phyloP scores from a whole-genome alignment of 2,329 filamentous ascomycete genomes.

The Penicillium sp. region DNA sequence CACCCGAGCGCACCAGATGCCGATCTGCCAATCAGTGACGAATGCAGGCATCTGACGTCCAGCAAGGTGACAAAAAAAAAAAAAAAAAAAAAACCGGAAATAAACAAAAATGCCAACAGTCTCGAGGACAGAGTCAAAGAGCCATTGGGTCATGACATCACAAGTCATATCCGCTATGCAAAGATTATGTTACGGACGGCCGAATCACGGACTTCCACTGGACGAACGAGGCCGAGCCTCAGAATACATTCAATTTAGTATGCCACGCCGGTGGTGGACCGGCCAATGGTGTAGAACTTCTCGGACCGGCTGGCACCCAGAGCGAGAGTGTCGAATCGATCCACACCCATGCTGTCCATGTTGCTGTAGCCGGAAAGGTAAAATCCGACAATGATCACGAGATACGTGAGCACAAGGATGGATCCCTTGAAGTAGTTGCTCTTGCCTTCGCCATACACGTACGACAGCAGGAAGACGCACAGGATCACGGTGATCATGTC shows the following conservation, averaged over 20 bases:
- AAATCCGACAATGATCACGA: constrained; percentile 89
- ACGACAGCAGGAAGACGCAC: constrained; percentile 92
- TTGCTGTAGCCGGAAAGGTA: constrained; percentile 72
- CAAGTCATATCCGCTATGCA: constrained; percentile 9
- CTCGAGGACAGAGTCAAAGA: not conserved
- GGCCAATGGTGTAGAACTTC: constrained; percentile 45
- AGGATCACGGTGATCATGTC: constrained; percentile 97
- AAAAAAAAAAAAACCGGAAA: not conserved
- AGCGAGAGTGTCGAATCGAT: constrained; percentile 49
- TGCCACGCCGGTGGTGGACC: constrained; percentile 35
- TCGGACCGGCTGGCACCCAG: constrained; percentile 32
- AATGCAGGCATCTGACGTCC: not conserved
- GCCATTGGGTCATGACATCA: constrained; percentile 1
- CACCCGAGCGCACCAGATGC: not conserved
- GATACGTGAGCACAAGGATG: constrained; percentile 86
- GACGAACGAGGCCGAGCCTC: not conserved
- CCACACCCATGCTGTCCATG: constrained; percentile 48
- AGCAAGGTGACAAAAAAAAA: not conserved
- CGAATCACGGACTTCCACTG: not conserved
- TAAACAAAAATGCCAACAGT: constrained; percentile 2
- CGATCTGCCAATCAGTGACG: not conserved
- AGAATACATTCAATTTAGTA: constrained; percentile 23
- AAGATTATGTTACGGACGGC: not conserved
- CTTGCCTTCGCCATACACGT: constrained; percentile 98
- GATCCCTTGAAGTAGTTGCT: constrained; percentile 99